phyloP scores from a whole-genome alignment of 805 yeast species.

The Scheffersomyces stipitis region DNA sequence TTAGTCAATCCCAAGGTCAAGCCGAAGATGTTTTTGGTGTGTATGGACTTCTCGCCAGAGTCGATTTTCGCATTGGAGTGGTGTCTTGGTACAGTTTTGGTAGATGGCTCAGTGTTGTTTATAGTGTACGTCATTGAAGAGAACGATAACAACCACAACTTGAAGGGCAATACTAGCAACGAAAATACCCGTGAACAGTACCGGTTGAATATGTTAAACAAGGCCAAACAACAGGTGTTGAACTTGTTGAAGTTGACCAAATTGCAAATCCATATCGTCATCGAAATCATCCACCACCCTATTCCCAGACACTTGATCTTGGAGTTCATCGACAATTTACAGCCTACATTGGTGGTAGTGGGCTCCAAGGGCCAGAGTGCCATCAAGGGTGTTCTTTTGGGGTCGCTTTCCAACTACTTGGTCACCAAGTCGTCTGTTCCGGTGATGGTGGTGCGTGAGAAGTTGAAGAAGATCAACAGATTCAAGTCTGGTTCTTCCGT shows the following conservation, averaged over 20 bases:
- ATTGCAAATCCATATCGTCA: constrained; percentile 68
- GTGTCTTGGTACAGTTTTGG: constrained; percentile 81
- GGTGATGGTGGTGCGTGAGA: constrained; percentile 77
- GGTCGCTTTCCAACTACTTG: constrained; percentile 69
- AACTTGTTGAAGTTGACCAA: constrained; percentile 61
- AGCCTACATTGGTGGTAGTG: constrained; percentile 71
- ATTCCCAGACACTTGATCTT: constrained; percentile 70
- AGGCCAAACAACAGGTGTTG: constrained; percentile 45
- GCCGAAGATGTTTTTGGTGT: constrained; percentile 66
- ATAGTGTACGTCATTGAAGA: constrained; percentile 62
- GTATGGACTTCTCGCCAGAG: constrained; percentile 82
- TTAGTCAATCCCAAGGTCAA: constrained; percentile 43
- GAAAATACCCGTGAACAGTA: constrained; percentile 37
- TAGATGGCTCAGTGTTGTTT: constrained; percentile 79
- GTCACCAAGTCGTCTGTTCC: constrained; percentile 73
- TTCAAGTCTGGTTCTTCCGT: constrained; percentile 49
- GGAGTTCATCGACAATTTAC: constrained; percentile 67
- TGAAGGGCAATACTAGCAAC: constrained; percentile 37
- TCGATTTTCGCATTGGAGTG: constrained; percentile 83
- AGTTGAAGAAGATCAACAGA: constrained; percentile 65
- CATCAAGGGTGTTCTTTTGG: constrained; percentile 69
- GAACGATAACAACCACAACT: constrained; percentile 40
- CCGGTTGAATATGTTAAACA: constrained; percentile 39
- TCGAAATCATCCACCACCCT: constrained; percentile 75
- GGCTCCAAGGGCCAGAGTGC: constrained; percentile 77